Percentiles rank a stretch among this genome's conserved stretches.
These are phyloP conservation scores for Alternaria dauci DNA, from an alignment of 2,329 filamentous ascomycete species.

Conservation along the genomic window DNA sequence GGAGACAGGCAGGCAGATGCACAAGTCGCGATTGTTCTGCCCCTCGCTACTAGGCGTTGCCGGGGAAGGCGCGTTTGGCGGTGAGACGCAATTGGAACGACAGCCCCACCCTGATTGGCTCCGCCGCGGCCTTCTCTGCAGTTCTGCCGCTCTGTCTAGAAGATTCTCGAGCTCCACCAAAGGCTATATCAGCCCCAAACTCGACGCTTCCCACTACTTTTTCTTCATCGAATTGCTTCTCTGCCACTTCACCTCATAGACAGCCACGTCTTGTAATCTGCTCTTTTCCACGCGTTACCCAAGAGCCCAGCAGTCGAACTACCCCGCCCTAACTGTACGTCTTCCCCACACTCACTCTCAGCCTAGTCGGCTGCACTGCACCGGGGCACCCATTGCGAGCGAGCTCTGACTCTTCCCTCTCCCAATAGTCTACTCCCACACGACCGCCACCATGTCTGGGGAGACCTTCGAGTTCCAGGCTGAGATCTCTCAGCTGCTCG, in stretches of 20 bases:
- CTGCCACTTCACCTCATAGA: slow-evolving; percentile 25
- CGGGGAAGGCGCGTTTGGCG: slow-evolving; percentile 31
- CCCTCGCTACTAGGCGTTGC: slow-evolving; percentile 27
- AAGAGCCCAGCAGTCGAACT: slow-evolving; percentile 30
- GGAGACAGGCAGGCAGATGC: slow-evolving; percentile 9
- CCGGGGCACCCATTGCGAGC: background rate
- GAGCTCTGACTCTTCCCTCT: too few species aligned
- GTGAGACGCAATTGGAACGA: slow-evolving; percentile 31
- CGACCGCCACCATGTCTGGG: slow-evolving; percentile 70
- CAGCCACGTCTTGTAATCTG: slow-evolving; percentile 32
- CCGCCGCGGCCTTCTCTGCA: slow-evolving; percentile 34
- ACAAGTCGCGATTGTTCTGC: slow-evolving; percentile 20
- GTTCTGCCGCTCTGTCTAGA: slow-evolving; percentile 49
- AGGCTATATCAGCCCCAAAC: slow-evolving; percentile 43
- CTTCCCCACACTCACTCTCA: slow-evolving; percentile 23
- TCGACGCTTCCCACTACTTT: slow-evolving; percentile 32
- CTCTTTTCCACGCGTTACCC: slow-evolving; percentile 28
- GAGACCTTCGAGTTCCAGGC: slow-evolving; percentile 99
- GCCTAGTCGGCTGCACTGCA: slow-evolving; percentile 19
- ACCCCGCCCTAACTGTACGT: slow-evolving; percentile 33
- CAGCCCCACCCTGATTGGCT: slow-evolving; percentile 35
- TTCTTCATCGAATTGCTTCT: slow-evolving; percentile 40
- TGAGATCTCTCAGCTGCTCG: slow-evolving; percentile 99
- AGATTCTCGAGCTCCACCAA: slow-evolving; percentile 49
- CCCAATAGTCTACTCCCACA: slow-evolving; percentile 27